Evolutionary conservation across 2,329 filamentous ascomycete genomes (phyloP).

Genomic region (Trichoderma polysporum): DNA sequence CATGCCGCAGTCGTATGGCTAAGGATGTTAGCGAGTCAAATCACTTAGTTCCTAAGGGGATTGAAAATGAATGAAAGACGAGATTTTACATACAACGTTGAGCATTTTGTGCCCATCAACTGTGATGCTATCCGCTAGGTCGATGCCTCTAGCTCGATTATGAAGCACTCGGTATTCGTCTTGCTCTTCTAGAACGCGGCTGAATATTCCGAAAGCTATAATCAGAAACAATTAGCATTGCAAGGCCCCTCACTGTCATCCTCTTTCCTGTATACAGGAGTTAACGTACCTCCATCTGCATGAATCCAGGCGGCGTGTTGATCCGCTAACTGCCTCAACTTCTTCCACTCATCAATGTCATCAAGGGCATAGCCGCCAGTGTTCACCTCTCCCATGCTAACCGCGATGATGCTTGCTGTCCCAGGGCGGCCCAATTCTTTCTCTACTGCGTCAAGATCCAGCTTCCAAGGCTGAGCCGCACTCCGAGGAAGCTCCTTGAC

Average conservation of each 20-base stretch:
- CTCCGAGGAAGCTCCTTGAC: conserved; percentile 61
- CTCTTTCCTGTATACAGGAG: neutral
- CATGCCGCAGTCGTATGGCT: conserved; percentile 89
- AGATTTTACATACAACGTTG: conserved; percentile 64
- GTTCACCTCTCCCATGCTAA: conserved; percentile 91
- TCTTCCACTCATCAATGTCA: conserved; percentile 57
- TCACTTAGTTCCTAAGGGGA: neutral
- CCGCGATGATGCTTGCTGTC: conserved; percentile 69
- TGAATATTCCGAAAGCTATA: conserved; percentile 80
- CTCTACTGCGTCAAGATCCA: conserved; percentile 68
- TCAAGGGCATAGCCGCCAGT: conserved; percentile 73
- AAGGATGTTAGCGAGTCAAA: neutral
- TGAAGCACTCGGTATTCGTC: conserved; percentile 57
- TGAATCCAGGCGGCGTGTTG: conserved; percentile 81
- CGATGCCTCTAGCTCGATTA: conserved; percentile 60
- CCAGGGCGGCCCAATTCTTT: conserved; percentile 51
- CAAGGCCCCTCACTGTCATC: no score
- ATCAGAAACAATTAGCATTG: neutral
- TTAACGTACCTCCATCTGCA: conserved; percentile 67
- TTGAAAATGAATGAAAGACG: neutral
- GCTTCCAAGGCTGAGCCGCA: conserved; percentile 60
- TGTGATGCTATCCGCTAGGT: conserved; percentile 83
- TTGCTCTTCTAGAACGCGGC: conserved; percentile 59
- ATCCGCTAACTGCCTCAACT: conserved; percentile 69
- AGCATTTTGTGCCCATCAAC: conserved; percentile 89